Evolutionary conservation across 169 alveolate genomes (phyloP).

Genomic region (Plasmodium yoelii): DNA sequence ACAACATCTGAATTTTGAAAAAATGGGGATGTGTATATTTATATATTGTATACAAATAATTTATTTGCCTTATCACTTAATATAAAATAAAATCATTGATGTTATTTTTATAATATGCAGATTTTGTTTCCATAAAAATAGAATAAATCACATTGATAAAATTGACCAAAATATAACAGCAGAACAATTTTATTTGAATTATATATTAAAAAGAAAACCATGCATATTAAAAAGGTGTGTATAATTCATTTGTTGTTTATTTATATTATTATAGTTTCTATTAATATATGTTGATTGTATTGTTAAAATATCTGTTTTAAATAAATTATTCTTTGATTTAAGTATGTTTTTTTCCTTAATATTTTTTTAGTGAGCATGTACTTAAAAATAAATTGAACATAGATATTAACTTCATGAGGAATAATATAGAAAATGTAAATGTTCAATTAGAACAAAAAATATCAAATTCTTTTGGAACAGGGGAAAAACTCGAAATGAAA

Average conservation of each 20-base stretch:
- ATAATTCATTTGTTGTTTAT: not conserved
- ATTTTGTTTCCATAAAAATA: constrained; percentile 70
- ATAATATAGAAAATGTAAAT: constrained; percentile 45
- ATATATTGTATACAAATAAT: not conserved
- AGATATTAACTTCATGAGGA: constrained; percentile 65
- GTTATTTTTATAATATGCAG: constrained; percentile 13
- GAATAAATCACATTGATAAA: constrained; percentile 49
- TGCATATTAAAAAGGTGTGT: constrained; percentile 58
- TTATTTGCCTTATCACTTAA: too few species aligned
- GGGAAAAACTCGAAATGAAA: constrained; percentile 64
- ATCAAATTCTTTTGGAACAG: constrained; percentile 73
- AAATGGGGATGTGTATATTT: not conserved
- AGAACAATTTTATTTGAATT: constrained; percentile 57
- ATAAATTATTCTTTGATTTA: too few species aligned
- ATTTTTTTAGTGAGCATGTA: constrained; percentile 56
- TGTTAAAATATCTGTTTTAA: too few species aligned
- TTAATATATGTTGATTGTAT: not conserved
- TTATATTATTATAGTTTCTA: not conserved
- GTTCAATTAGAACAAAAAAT: constrained; percentile 70
- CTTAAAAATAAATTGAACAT: constrained; percentile 36
- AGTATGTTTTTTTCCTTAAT: not conserved
- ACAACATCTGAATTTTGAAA: not conserved
- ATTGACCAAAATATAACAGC: constrained; percentile 59
- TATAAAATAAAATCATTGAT: not conserved
- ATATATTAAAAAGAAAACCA: constrained; percentile 72